Evolutionary conservation across 768 basidiomycete genomes (phyloP).

Genomic region (Clitopilus passeckerianus): DNA sequence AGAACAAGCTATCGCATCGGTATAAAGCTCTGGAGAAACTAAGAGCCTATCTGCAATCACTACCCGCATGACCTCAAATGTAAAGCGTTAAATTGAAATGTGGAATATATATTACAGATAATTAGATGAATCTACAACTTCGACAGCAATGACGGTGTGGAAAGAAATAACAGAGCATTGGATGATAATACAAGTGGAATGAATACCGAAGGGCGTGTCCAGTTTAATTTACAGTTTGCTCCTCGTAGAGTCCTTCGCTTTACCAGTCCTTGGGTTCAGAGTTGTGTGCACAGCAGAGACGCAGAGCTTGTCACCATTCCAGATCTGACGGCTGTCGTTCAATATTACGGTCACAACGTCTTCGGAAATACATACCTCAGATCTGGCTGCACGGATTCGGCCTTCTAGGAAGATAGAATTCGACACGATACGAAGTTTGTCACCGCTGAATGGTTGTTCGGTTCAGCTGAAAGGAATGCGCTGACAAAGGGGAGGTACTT

Average conservation of each 20-base stretch:
- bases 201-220: neutral
- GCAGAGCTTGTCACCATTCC: conserved; percentile 35
- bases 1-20: conserved; percentile 72
- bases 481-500: conserved; percentile 9
- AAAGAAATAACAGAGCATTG: neutral
- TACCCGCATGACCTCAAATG: conserved; percentile 1
- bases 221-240: conserved; percentile 4
- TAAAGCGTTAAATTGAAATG: neutral
- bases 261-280: conserved; percentile 19
- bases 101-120: neutral
- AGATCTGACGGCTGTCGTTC: conserved; percentile 25
- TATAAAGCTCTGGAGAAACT: conserved; percentile 71
- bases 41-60: conserved; percentile 40
- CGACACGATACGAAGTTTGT: conserved; percentile 34
- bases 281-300: conserved; percentile 41
- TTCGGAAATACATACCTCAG: conserved; percentile 29
- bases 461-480: neutral
- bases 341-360: neutral
- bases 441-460: conserved; percentile 24
- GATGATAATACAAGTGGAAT: neutral
- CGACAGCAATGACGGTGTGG: neutral
- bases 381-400: conserved; percentile 34
- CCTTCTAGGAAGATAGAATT: conserved; percentile 38
- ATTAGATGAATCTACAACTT: neutral
- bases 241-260: conserved; percentile 3